Conservation (phyloP, 2,329 filamentous ascomycete genomes). For the Huntiella abstrusa region DNA sequence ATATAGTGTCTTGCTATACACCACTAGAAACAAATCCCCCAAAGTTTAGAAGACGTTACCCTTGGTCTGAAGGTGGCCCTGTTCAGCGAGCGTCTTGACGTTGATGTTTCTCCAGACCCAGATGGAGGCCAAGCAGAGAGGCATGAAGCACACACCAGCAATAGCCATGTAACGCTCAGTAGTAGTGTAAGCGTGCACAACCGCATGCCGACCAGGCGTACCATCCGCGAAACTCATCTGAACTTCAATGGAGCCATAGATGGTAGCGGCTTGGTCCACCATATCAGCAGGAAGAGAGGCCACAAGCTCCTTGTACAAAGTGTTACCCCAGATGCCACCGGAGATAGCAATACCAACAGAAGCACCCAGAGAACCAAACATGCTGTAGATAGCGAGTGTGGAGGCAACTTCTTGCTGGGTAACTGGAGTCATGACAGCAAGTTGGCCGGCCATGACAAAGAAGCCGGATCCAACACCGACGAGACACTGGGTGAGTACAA, state of each 20-base stretch:
- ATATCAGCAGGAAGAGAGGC: constrained; percentile 25
- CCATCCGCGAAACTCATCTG: constrained; percentile 32
- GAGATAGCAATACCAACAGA: constrained; percentile 39
- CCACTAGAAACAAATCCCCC: too few relatives aligned
- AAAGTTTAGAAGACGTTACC: constrained; percentile 19
- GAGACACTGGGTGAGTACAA: constrained; percentile 39
- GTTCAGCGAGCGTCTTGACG: constrained; percentile 20
- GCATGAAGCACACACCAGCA: constrained; percentile 20
- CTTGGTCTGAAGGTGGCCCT: constrained; percentile 13
- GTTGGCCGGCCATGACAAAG: constrained; percentile 27
- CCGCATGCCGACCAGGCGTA: constrained; percentile 30
- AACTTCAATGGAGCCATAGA: constrained; percentile 29
- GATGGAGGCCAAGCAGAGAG: constrained; percentile 19
- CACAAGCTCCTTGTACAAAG: constrained; percentile 25
- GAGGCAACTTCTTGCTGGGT: constrained; percentile 37
- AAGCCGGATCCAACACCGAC: constrained; percentile 27
- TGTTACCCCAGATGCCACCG: constrained; percentile 41
- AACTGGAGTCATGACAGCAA: constrained; percentile 36
- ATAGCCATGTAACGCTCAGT: constrained; percentile 24
- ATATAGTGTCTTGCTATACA: too few relatives aligned
- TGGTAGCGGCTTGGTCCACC: constrained; percentile 19
- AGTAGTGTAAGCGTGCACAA: constrained; percentile 35
- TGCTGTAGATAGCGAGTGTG: constrained; percentile 35
- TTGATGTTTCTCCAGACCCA: constrained; percentile 23
- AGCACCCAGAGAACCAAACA: constrained; percentile 40